Percentiles rank a stretch among this genome's conserved stretches.
phyloP scores from a whole-genome alignment of 345 rosid species.

The Hypericum perforatum region DNA sequence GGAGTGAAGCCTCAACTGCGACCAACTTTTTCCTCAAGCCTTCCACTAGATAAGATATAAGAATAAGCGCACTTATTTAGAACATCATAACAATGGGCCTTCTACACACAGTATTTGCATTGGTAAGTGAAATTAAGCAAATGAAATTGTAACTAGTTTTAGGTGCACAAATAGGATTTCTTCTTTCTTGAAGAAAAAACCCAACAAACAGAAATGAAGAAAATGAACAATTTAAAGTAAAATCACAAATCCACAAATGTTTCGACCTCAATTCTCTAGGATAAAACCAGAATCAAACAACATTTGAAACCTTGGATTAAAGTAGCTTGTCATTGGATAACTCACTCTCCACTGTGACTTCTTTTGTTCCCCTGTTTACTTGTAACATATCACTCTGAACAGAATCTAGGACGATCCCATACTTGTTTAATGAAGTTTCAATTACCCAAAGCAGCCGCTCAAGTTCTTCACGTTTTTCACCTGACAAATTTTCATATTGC shows the following conservation, averaged over 20 bases:
- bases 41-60: constrained; percentile 47
- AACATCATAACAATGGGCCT: not conserved
- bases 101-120: not conserved
- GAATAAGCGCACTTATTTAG: constrained; percentile 2
- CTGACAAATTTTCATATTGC: constrained; percentile 23
- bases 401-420: constrained; percentile 70
- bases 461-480: constrained; percentile 59
- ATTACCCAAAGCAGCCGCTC: constrained; percentile 56
- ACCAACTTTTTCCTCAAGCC: constrained; percentile 56
- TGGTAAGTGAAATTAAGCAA: not conserved
- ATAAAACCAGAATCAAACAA: constrained; percentile 4
- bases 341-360: constrained; percentile 62
- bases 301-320: constrained; percentile 7
- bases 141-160: not conserved
- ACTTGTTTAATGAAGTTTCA: constrained; percentile 70
- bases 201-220: too few species aligned
- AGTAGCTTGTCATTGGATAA: constrained; percentile 11
- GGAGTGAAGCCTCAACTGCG: constrained; percentile 48
- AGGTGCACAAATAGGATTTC: too few species aligned
- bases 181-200: too few species aligned
- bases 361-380: constrained; percentile 68
- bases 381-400: constrained; percentile 81
- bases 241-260: too few species aligned
- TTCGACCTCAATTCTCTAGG: too few species aligned
- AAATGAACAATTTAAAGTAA: too few species aligned